These are phyloP conservation scores for Ajuga reptans DNA, from an alignment of 305 asterid species.

Conservation along the genomic window DNA sequence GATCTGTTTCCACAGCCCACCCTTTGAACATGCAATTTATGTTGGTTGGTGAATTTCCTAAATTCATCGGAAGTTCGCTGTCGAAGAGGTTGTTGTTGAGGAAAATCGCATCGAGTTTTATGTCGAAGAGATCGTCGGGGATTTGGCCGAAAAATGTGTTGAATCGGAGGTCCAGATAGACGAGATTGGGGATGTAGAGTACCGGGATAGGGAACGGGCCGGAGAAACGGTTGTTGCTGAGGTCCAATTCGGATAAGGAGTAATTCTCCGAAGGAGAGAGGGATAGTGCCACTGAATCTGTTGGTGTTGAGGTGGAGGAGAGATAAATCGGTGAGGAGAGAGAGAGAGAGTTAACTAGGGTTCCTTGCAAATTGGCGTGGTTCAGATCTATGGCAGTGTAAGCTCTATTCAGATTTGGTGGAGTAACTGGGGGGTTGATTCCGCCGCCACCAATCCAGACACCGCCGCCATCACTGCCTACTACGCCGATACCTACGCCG, in stretches of 20 bases:
- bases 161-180: constrained; percentile 70
- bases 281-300: constrained; percentile 60
- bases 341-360: constrained; percentile 57
- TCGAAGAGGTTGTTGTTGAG: constrained; percentile 63
- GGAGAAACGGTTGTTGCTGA: constrained; percentile 71
- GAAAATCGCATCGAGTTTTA: constrained; percentile 68
- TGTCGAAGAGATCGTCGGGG: constrained; percentile 61
- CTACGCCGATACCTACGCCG: constrained; percentile 30
- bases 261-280: constrained; percentile 40
- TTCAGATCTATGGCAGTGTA: constrained; percentile 76
- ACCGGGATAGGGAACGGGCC: constrained; percentile 53
- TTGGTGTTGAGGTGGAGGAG: constrained; percentile 72
- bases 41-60: constrained; percentile 76
- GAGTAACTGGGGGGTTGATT: constrained; percentile 26
- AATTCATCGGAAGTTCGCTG: constrained; percentile 52
- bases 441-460: constrained; percentile 62
- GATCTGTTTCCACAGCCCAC: too few species aligned
- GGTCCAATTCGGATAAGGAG: constrained; percentile 60
- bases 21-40: too few species aligned
- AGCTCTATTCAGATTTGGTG: constrained; percentile 16
- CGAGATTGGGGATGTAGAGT: constrained; percentile 47
- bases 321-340: constrained; percentile 43
- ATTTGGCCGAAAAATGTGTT: constrained; percentile 64
- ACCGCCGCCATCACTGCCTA: constrained; percentile 34
- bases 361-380: constrained; percentile 62